Evolutionary conservation across 2,329 filamentous ascomycete species (phyloP), one percentile per base, ranked within the genome.

Genomic region (Massarina eburnea): DNA sequence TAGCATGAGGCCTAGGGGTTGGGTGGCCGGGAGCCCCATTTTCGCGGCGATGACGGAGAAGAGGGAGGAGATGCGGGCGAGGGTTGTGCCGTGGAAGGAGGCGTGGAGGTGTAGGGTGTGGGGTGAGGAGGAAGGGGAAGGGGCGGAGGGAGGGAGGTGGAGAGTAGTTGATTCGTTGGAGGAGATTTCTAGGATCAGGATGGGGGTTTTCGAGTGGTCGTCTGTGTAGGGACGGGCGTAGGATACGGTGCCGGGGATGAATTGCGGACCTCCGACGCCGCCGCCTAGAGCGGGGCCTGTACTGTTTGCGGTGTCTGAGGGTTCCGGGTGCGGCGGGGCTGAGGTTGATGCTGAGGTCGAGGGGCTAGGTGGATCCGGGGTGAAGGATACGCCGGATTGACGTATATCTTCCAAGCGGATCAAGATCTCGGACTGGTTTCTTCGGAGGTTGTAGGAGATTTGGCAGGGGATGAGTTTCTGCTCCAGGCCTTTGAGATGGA

Each of bases 191-290:
- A 96, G 73, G 20, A 97, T 78, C 18, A 96, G 78, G 10, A 58
- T 53, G 37, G 62, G 58, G 64, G 91, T 88, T 48, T 82, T 78
- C 0, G 86, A 72, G 18, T 77, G 77, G 42, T 89, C 83, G 66
- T 96, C 91, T n/a, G 90, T 84, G 60, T 86, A 95, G 0, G 92
- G 92, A 5, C 92, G 83, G 12, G 88, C 83, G 60, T 97, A 97
- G 52, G 83, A 82, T 21, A 95, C 83, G 76, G 82, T 88, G 4
- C 80, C 79, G 8, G 67, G 41, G 35, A 46, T 51, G 2, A 42
- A 38, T 10, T 53, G 52, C 9, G 49, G 53, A 35, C 36, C 46
- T n/a, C n/a, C n/a, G n/a, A n/a, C n/a, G n/a, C n/a, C n/a, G n/a
- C 27, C 27, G 24, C 41, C 46, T 9, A 43, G 51, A 19, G 53